Base-by-base conservation (phyloP, 345 rosid genomes). In the Raphanus raphanistrum region DNA sequence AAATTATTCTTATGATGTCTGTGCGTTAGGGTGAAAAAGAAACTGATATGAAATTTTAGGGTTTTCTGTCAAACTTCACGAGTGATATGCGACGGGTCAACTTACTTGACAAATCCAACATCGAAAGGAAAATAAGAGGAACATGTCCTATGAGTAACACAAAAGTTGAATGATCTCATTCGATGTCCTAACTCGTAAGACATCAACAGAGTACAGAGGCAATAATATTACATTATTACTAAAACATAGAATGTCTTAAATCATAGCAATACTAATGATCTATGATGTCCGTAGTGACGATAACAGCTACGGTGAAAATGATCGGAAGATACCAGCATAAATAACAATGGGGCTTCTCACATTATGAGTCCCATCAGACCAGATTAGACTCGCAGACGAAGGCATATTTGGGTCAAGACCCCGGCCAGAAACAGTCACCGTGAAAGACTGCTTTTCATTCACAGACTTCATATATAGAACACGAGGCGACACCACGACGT, bases 381-480 rank as follows among this genome's bases (percentile, higher is more conserved):
- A 84, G 13, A 81, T 71, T 17, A 84, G 25, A 26, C 62, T 66
- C 63, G 75, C 82, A 28, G 86, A 81, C 0, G 61, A 35, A 62
- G 71, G 79, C 58, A 61, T 45, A 0, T 50, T 26, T 16, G 65
- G 25, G 27, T 36, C n/a, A n/a, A 68, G 84, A 41, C 17, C 36
- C 9, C 1, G 33, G 29, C 76, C 81, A 2, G 64, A 15, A 31
- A 86, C 86, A 12, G 70, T 80, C 74, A 89, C 88, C 0, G 6
- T 45, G 45, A 89, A 90, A 48, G 82, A 64, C 55, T 78, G 80
- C 77, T 74, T 84, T 76, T 84, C 87, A 1, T 83, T 55, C 38
- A 72, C 1, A 16, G 81, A 32, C 41, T 79, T 72, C 25, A 90
- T 84, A 33, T 65, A 55, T 32, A 87, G 76, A 76, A 73, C 70